Evolutionary conservation across 345 rosid genomes (phyloP).

Genomic region (Citrus medica): DNA sequence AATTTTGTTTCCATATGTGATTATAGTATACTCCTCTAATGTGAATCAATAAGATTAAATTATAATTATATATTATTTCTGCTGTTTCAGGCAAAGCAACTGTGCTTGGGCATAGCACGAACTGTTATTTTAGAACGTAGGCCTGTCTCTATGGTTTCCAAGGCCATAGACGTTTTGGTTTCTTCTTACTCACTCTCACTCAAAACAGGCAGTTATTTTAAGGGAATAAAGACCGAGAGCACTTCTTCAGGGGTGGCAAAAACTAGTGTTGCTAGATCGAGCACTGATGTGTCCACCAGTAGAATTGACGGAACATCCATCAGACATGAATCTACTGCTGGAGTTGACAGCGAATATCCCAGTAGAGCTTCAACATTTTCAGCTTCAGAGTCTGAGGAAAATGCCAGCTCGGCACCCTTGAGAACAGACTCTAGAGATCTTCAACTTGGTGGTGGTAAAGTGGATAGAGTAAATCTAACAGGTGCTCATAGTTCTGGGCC

Average conservation of each 20-base stretch:
- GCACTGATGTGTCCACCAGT: conserved; percentile 34
- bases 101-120: conserved; percentile 70
- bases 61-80: conserved; percentile 11
- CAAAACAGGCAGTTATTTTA: conserved; percentile 62
- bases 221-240: conserved; percentile 57
- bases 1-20: background rate
- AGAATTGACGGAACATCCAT: conserved; percentile 37
- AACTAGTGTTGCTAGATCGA: conserved; percentile 22
- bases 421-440: conserved; percentile 34
- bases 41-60: background rate
- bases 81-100: conserved; percentile 76
- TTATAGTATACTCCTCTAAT: background rate
- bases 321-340: conserved; percentile 28
- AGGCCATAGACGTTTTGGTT: conserved; percentile 75
- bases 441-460: conserved; percentile 24
- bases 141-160: conserved; percentile 75
- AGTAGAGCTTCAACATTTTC: conserved; percentile 36
- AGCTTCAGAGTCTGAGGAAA: conserved; percentile 55
- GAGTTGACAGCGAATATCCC: conserved; percentile 30
- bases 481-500: conserved; percentile 40
- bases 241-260: conserved; percentile 32
- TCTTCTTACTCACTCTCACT: conserved; percentile 62
- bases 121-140: conserved; percentile 82
- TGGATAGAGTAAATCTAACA: conserved; percentile 26
- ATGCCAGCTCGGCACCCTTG: conserved; percentile 26